Evolutionary conservation across 352 stramenopile genomes (phyloP), one percentile per base, ranked within the genome.

Genomic region (Aphanomyces stellatus): DNA sequence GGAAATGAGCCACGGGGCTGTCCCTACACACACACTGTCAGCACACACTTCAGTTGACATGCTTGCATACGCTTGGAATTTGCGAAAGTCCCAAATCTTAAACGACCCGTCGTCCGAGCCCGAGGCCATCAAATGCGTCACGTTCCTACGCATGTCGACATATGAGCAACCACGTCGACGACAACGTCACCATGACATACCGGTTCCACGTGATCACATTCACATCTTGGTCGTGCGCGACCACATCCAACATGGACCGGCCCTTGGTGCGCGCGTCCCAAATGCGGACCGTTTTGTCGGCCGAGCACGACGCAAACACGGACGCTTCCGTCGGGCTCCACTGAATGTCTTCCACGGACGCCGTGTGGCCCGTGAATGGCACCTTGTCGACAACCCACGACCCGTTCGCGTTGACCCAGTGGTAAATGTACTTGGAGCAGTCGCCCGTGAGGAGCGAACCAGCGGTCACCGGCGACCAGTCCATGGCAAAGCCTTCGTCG

Each of bases 131-230:
- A 99, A 76, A 75, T 99, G 99, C 3, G 85, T 83, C 5, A 99
- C 96, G 74, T 97, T 96, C 40, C 49, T 57, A 37, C 4, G 33
- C 25, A 57, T 34, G 25, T 17, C 24, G 24, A 53, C 25, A 30
- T 53, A 28, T 11, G 37, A 46, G 8, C 37, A 43, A 17, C 37
- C 37, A 17, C 37, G 37, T 17, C 8, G 8, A 43, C 8, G 17
- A 8, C 8, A 8, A 8, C 8, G 17, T 13, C 8, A 22, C 25
- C n/a, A 57, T 22, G 49, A 34, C 49, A 30, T 40, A 57, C 49
- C 84, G 79, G 87, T 99, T 99, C 97, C 97, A 99, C 69, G 84
- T 90, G 69, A 99, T 96, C 30, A 99, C 97, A 79, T 99, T 99
- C 31, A 99, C 96, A 76, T 99, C 97, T 42, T 96, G 79, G 49